phyloP scores from a whole-genome alignment of 2,329 filamentous ascomycete genomes.

The Trichoderma semiorbis region DNA sequence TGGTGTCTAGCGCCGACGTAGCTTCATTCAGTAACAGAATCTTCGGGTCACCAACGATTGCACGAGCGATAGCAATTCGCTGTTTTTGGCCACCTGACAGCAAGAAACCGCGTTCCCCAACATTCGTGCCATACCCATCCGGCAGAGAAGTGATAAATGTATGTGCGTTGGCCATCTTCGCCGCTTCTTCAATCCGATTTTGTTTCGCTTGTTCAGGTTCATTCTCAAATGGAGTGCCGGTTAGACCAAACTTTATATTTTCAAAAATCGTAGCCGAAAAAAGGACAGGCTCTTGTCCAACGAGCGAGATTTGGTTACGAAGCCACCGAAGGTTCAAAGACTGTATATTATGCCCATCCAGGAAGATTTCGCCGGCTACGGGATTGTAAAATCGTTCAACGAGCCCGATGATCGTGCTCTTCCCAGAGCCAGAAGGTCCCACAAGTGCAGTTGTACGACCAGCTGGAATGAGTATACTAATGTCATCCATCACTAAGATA shows the following conservation, averaged over 20 bases:
- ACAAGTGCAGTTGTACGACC: conserved; percentile 50
- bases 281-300: conserved; percentile 46
- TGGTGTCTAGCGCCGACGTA: conserved; percentile 51
- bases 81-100: conserved; percentile 60
- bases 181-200: conserved; percentile 21
- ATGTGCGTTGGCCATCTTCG: conserved; percentile 24
- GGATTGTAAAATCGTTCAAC: conserved; percentile 54
- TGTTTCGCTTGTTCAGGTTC: conserved; percentile 1
- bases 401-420: conserved; percentile 48
- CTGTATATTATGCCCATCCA: conserved; percentile 36
- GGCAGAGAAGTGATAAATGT: conserved; percentile 25
- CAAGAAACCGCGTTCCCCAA: conserved; percentile 25
- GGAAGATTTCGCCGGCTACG: conserved; percentile 35
- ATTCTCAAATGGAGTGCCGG: conserved; percentile 33
- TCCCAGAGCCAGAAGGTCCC: conserved; percentile 50
- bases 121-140: conserved; percentile 24
- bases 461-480: conserved; percentile 38
- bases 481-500: conserved; percentile 35
- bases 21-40: conserved; percentile 66
- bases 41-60: conserved; percentile 56
- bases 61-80: conserved; percentile 61
- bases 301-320: conserved; percentile 45
- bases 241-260: conserved; percentile 33
- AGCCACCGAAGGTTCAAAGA: conserved; percentile 44
- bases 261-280: conserved; percentile 44